Base-by-base conservation (phyloP, 129 eudicot genomes). In the Lactuca sativa region DNA sequence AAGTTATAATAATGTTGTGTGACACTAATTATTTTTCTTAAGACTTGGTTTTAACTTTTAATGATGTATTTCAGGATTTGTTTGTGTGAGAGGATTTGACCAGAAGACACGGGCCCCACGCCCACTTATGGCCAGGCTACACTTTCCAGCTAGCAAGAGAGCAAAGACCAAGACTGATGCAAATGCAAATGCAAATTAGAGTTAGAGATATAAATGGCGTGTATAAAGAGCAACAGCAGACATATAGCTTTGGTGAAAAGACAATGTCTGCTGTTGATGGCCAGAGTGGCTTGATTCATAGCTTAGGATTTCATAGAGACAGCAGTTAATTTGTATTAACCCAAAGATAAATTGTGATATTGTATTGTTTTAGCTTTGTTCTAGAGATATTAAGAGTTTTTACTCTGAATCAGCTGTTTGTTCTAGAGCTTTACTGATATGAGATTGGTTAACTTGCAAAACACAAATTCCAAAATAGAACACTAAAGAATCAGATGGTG, bases 71-170 rank as follows among this genome's bases (percentile, higher is more conserved):
- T 40, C 82, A 90, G 96, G 96, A 56, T 90, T 90, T 65, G 96
- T 90, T 64, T 90, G 96, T 56, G 95, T 90, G 59, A 82, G 96
- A 65, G 96, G 96, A 67, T 86, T 90, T 82, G 96, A 90, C 71
- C 80, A 80, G 64, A 78, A 78, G 54, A 84, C 79, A 5, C 78
- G 95, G 67, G 83, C 86, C 54, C 95, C 96, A 1, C 87, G 88
- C 49, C 96, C 96, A 38, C 95, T 90, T 31, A 78, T 82, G 65
- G 95, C 95, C 40, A 86, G 96, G 37, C 77, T 90, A 65, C 96
- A 90, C 66, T 86, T 90, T 68, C 95, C 96, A 25, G 86, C 88
- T 51, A 90, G 96, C 84, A 81, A 66, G 34, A 81, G 65, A 71
- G 37, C 78, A 47, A 82, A 81, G 75, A 78, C 78, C 37, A 86